These are phyloP conservation scores for Phaeodactylum tricornutum DNA, from an alignment of 108 stramenopile species.

Conservation along the genomic window DNA sequence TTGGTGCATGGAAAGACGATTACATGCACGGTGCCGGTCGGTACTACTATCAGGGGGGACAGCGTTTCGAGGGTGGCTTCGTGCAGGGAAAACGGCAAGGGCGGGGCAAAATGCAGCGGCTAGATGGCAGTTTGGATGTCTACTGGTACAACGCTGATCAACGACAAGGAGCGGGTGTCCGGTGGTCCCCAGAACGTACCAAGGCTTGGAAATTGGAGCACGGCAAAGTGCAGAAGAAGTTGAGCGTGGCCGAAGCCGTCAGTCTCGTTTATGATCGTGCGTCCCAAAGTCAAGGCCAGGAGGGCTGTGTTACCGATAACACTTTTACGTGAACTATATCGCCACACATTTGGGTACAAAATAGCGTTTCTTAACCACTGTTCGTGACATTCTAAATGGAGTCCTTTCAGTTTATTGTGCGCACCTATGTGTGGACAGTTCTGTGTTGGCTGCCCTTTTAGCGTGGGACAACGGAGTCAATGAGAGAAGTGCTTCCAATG, in stretches of 20 bases:
- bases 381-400: too few species aligned
- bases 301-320: too few species aligned
- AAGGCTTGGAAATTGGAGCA: conserved; percentile 34
- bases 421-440: too few species aligned
- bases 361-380: too few species aligned
- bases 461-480: too few species aligned
- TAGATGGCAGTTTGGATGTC: conserved; percentile 44
- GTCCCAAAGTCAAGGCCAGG: too few species aligned
- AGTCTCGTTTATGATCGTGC: conserved; percentile 9
- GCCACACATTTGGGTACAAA: too few species aligned
- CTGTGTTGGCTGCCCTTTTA: too few species aligned
- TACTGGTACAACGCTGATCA: conserved; percentile 38
- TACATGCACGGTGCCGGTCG: conserved; percentile 47
- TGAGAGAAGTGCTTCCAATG: too few species aligned
- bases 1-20: conserved; percentile 15
- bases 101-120: conserved; percentile 44
- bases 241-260: conserved; percentile 4
- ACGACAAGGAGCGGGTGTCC: conserved; percentile 32
- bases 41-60: conserved; percentile 48
- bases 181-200: conserved; percentile 49
- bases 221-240: background rate
- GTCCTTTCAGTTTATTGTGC: too few species aligned
- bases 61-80: conserved; percentile 41
- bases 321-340: too few species aligned
- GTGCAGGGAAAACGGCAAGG: conserved; percentile 36